Base-by-base conservation (phyloP, 1,139 yeast genomes). In the Suhomyces guaymorum region DNA sequence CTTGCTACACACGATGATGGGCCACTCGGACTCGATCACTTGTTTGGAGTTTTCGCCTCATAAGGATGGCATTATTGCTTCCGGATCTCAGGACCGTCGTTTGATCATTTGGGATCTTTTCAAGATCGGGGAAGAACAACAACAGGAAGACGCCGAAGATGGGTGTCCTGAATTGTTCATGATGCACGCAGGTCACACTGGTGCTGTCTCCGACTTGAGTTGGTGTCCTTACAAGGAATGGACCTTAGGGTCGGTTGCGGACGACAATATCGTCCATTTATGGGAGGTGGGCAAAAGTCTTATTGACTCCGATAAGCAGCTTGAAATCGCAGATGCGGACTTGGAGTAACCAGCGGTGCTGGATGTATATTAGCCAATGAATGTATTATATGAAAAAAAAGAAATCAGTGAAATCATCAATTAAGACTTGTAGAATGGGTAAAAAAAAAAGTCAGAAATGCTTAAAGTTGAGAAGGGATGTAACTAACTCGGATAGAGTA, bases 171-270 rank as follows among this genome's bases (percentile, higher is more conserved):
- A 85, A 52, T 59, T 84, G 24, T 70, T 84, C 49, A 82, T 84
- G 89, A 82, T 85, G 80, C 95, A 85, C 51, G 94, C 92, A 23
- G 95, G 95, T 12, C 94, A 84, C 52, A 82, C 87, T 9, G 83
- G 88, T 9, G 73, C 82, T 1, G 82, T 85, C 8, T 79, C 81
- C 22, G 95, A 85, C 54, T 68, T 84, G 47, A 73, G 79, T 29
- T 80, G 87, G 73, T 82, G 82, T 51, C 80, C 82, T 3, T 76
- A 70, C 48, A 71, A 77, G 38, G 84, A 84, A 11, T 84, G 90
- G 90, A 73, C 86, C 20, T 52, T 83, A 38, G 87, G 84, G 0
- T 74, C 86, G 17, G 80, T 80, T 20, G 85, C 89, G 10, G 90
- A 82, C 51, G 89, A 84, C 45, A 84, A 84, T 51, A 78, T 82